Conservation (phyloP, 768 basidiomycete species). For the Galerina marginata region DNA sequence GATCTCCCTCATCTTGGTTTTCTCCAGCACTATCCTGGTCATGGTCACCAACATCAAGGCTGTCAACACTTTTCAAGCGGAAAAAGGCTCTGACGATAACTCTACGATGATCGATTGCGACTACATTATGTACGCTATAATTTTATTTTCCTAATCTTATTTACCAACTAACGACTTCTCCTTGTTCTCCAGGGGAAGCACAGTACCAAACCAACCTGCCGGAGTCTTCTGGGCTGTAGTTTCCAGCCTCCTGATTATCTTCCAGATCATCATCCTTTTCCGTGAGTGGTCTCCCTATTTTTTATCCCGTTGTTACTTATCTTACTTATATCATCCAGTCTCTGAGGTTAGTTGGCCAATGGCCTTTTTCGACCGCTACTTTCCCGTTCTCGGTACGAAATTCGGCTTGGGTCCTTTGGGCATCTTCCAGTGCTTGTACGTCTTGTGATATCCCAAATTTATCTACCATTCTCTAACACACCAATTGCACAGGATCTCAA, state of each 20-base stretch:
- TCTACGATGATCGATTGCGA: conserved; percentile 62
- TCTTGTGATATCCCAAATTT: conserved; percentile 12
- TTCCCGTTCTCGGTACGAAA: conserved; percentile 85
- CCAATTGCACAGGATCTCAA: conserved; percentile 54
- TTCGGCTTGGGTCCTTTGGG: conserved; percentile 91
- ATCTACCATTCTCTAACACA: not conserved
- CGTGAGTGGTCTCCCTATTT: conserved; percentile 39
- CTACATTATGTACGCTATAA: conserved; percentile 71
- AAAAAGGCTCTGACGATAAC: conserved; percentile 38
- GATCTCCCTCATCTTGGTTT: conserved; percentile 79
- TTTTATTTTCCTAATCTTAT: not conserved
- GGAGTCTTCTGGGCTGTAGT: conserved; percentile 93
- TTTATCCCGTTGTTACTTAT: not conserved
- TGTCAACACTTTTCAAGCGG: conserved; percentile 66
- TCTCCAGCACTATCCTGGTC: conserved; percentile 75
- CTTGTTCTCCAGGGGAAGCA: conserved; percentile 56
- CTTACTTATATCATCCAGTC: conserved; percentile 36
- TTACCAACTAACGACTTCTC: not conserved
- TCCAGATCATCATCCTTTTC: conserved; percentile 78
- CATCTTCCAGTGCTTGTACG: conserved; percentile 84
- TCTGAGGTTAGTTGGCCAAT: conserved; percentile 83
- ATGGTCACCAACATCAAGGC: conserved; percentile 79
- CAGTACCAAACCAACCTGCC: conserved; percentile 92
- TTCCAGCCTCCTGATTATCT: conserved; percentile 83
- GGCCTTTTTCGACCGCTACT: conserved; percentile 82